Evolutionary conservation across 2,329 filamentous ascomycete genomes (phyloP).

Genomic region (Akanthomyces muscarius): DNA sequence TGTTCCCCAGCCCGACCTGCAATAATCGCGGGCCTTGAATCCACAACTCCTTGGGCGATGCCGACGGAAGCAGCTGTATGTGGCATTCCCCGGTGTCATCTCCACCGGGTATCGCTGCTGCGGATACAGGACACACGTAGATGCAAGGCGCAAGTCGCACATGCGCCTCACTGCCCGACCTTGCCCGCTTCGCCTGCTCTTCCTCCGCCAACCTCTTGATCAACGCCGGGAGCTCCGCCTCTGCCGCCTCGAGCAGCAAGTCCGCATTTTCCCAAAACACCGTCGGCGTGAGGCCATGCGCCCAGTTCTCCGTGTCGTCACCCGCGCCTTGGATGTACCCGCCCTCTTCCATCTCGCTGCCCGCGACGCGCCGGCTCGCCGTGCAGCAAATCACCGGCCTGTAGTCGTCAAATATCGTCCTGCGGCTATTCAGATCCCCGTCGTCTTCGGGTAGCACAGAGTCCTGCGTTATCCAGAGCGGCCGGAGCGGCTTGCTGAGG

Average conservation of each 20-base stretch:
- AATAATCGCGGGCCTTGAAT: conserved; percentile 36
- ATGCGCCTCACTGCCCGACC: conserved; percentile 13
- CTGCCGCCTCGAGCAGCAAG: conserved; percentile 56
- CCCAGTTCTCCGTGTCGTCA: conserved; percentile 94
- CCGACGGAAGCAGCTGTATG: conserved; percentile 40
- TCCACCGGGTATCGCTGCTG: conserved; percentile 11
- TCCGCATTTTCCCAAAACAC: conserved; percentile 74
- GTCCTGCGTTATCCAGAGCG: conserved; percentile 76
- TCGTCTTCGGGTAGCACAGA: conserved; percentile 42
- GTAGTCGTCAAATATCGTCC: conserved; percentile 51
- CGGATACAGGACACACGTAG: conserved; percentile 34
- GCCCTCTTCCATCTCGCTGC: conserved; percentile 60
- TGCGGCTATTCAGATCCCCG: conserved; percentile 11
- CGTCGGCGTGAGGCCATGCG: conserved; percentile 68
- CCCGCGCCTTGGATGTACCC: conserved; percentile 89
- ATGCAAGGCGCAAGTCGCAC: conserved; percentile 35
- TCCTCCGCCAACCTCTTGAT: conserved; percentile 44
- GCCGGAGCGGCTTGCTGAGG: conserved; percentile 67
- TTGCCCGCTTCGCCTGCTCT: conserved; percentile 20
- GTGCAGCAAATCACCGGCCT: conserved; percentile 81
- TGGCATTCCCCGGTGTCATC: conserved; percentile 27
- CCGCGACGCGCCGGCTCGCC: conserved; percentile 67
- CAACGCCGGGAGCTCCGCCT: conserved; percentile 56
- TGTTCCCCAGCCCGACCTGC: conserved; percentile 62
- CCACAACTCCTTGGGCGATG: conserved; percentile 43